Conservation (phyloP, 2,329 filamentous ascomycete genomes). For the Karstenula rhodostoma region DNA sequence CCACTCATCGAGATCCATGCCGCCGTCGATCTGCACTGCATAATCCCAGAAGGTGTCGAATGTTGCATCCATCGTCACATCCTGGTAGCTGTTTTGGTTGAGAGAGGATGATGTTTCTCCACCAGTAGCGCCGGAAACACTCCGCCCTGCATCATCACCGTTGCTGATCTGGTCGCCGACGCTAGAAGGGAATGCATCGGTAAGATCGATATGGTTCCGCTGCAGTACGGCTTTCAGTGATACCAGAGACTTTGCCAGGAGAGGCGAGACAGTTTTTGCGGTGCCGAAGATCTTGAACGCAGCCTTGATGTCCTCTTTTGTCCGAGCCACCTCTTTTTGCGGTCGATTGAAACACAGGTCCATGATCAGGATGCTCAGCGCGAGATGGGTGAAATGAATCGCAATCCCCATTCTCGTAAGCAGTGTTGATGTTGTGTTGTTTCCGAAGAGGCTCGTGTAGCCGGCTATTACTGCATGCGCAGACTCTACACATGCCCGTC, state of each 20-base stretch:
- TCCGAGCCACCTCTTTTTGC: background rate
- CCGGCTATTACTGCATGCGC: slow-evolving; percentile 11
- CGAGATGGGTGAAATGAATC: slow-evolving; percentile 17
- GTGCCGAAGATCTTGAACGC: slow-evolving; percentile 11
- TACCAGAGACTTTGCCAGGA: slow-evolving; percentile 4
- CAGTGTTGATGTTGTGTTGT: background rate
- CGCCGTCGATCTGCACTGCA: slow-evolving; percentile 3
- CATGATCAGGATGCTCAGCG: slow-evolving; percentile 13
- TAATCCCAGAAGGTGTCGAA: slow-evolving; percentile 14
- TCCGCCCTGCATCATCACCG: background rate
- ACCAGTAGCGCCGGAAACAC: background rate
- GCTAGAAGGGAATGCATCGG: background rate
- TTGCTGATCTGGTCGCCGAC: background rate
- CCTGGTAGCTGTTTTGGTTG: background rate
- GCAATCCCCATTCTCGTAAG: slow-evolving; percentile 15
- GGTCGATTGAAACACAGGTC: slow-evolving; percentile 15
- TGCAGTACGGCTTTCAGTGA: slow-evolving; percentile 7
- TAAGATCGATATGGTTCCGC: slow-evolving; percentile 9
- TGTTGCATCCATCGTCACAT: background rate
- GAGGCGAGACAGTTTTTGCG: slow-evolving; percentile 1
- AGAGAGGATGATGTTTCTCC: background rate
- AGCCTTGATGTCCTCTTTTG: slow-evolving; percentile 6
- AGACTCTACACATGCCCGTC: slow-evolving; percentile 13
- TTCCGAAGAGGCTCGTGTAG: background rate
- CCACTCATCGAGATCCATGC: slow-evolving; percentile 7